These are phyloP conservation scores for Wilcoxina mikolae DNA, from an alignment of 495 filamentous ascomycete genomes.

Conservation along the genomic window DNA sequence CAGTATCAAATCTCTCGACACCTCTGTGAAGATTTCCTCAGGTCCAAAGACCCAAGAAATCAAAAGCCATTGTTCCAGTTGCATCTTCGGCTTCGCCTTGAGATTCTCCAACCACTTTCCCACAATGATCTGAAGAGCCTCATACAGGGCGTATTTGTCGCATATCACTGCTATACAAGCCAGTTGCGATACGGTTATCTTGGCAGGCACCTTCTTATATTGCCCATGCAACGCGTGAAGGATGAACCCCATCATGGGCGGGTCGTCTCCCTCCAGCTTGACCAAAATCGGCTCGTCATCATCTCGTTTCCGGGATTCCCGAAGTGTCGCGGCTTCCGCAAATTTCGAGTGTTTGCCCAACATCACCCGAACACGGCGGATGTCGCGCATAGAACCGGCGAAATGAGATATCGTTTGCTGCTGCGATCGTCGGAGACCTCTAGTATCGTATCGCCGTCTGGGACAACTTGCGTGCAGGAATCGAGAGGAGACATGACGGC, in stretches of 20 bases:
- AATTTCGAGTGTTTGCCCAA: too few species aligned
- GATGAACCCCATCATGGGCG: neutral
- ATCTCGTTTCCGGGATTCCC: neutral
- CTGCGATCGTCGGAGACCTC: too few species aligned
- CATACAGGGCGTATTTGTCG: neutral
- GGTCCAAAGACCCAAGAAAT: neutral
- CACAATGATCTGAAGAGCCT: neutral
- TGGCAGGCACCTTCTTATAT: neutral
- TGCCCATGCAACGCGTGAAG: neutral
- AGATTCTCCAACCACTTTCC: neutral
- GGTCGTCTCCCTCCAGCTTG: neutral
- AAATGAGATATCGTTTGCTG: too few species aligned
- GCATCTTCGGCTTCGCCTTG: neutral
- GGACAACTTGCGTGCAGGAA: too few species aligned
- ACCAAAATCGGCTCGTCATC: neutral
- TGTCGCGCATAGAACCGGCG: too few species aligned
- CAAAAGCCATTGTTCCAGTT: neutral
- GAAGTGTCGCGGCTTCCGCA: too few species aligned
- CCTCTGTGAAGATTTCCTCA: neutral
- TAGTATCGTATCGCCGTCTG: too few species aligned
- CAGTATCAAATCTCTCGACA: neutral
- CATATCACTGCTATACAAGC: neutral
- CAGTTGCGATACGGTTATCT: neutral
- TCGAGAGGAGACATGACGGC: too few species aligned
- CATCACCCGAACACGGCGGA: too few species aligned